These are phyloP conservation scores for Detonula confervacea DNA, from an alignment of 352 stramenopile species.

Conservation along the genomic window DNA sequence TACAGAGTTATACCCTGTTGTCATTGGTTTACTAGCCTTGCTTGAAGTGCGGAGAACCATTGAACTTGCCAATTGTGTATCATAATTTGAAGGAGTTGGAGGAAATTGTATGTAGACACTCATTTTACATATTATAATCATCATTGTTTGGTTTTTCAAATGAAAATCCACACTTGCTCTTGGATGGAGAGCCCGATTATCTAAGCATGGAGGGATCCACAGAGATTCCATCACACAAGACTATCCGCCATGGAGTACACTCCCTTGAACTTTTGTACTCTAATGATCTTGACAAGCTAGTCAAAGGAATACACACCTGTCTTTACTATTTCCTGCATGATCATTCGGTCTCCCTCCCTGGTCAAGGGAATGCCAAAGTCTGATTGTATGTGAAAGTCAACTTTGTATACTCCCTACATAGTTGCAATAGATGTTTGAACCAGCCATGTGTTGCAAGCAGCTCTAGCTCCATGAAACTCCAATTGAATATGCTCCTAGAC, in stretches of 20 bases:
- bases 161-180: neutral
- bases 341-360: no score
- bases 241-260: neutral
- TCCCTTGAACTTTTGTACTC: neutral
- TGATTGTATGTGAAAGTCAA: neutral
- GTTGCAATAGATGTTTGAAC: neutral
- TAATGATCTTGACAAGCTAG: neutral
- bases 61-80: no score
- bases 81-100: no score
- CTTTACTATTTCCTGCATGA: no score
- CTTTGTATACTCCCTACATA: neutral
- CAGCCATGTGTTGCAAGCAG: neutral
- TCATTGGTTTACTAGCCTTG: no score
- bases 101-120: neutral
- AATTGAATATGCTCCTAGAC: neutral
- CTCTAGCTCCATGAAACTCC: neutral
- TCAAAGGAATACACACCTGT: neutral
- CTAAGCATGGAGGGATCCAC: neutral
- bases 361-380: neutral
- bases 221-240: neutral
- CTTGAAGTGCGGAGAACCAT: no score
- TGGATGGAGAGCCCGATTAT: no score
- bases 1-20: no score
- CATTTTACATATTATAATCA: neutral
- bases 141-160: neutral